A percentile compares a stretch with the other conserved stretches of the same genome.
These are phyloP conservation scores for Penicillium corylophilum DNA, from an alignment of 2,329 filamentous ascomycete species.

Conservation along the genomic window DNA sequence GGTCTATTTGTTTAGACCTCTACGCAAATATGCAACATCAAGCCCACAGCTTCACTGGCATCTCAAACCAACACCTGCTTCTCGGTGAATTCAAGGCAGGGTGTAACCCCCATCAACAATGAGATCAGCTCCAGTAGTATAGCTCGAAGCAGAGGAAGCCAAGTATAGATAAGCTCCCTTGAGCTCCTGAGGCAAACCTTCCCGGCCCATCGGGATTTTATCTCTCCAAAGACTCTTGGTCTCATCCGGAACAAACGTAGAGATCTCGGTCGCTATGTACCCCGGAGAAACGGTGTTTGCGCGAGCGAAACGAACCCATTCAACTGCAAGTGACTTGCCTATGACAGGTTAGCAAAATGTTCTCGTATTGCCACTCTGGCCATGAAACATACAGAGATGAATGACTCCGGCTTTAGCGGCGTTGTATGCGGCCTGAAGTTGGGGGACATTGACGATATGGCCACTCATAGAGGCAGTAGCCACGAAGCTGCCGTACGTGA, in stretches of 20 bases:
- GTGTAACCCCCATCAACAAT: conserved; percentile 71
- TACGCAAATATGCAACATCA: background rate
- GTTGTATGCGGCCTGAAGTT: conserved; percentile 74
- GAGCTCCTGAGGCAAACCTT: conserved; percentile 69
- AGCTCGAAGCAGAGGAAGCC: conserved; percentile 74
- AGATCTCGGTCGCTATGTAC: conserved; percentile 44
- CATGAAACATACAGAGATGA: conserved; percentile 50
- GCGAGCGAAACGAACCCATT: conserved; percentile 69
- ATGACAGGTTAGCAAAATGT: background rate
- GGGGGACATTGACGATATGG: conserved; percentile 69
- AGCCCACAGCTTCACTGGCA: background rate
- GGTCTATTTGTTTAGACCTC: background rate
- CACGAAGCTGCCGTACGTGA: conserved; percentile 59
- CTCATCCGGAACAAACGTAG: conserved; percentile 56
- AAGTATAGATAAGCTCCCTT: conserved; percentile 78
- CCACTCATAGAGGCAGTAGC: conserved; percentile 71
- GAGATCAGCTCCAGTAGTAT: conserved; percentile 71
- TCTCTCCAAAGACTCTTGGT: conserved; percentile 52
- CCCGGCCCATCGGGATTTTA: conserved; percentile 73
- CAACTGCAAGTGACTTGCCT: conserved; percentile 75
- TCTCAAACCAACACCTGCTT: background rate
- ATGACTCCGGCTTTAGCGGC: conserved; percentile 79
- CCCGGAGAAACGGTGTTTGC: conserved; percentile 54
- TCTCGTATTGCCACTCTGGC: background rate
- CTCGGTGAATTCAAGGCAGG: background rate